A percentile compares a stretch with the other conserved stretches of the same genome.
phyloP scores from a whole-genome alignment of 2,329 filamentous ascomycete genomes.

The Nemania serpens region DNA sequence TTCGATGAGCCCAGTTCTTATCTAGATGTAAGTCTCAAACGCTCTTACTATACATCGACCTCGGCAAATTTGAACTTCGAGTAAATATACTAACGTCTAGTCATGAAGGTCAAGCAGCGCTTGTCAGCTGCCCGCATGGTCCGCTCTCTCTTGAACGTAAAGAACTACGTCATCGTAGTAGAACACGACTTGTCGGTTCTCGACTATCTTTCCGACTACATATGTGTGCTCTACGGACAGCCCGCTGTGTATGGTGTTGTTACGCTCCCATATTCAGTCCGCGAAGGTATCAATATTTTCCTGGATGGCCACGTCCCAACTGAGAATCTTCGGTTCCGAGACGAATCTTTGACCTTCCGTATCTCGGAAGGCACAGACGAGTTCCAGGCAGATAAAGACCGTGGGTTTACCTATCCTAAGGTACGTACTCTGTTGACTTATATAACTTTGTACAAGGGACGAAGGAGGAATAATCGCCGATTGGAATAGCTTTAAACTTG shows the following conservation, averaged over 20 bases:
- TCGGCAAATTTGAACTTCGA: not conserved
- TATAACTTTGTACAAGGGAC: not conserved
- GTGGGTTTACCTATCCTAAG: slow-evolving; percentile 42
- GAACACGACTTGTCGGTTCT: slow-evolving; percentile 99
- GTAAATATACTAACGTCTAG: slow-evolving; percentile 5
- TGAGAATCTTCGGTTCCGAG: slow-evolving; percentile 28
- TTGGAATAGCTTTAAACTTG: no score
- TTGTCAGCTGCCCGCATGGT: slow-evolving; percentile 90
- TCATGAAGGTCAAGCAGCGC: slow-evolving; percentile 69
- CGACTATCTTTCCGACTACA: slow-evolving; percentile 98
- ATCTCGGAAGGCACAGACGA: slow-evolving; percentile 24
- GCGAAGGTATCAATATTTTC: slow-evolving; percentile 64
- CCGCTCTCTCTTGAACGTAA: slow-evolving; percentile 81
- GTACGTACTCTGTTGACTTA: slow-evolving; percentile 3
- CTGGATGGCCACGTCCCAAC: slow-evolving; percentile 26
- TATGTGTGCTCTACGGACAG: slow-evolving; percentile 95
- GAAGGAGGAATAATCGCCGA: not conserved
- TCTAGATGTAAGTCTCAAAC: slow-evolving; percentile 75
- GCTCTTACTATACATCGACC: not conserved
- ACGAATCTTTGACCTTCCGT: slow-evolving; percentile 26
- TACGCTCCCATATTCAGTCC: slow-evolving; percentile 90
- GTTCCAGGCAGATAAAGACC: slow-evolving; percentile 25
- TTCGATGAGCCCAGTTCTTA: slow-evolving; percentile 99
- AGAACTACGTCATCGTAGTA: slow-evolving; percentile 97
- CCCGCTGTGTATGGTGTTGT: slow-evolving; percentile 98